Percentiles rank a stretch among this genome's conserved stretches.
Conservation (phyloP, 805 yeast genomes). For the Saccharomycopsis capsularis region DNA sequence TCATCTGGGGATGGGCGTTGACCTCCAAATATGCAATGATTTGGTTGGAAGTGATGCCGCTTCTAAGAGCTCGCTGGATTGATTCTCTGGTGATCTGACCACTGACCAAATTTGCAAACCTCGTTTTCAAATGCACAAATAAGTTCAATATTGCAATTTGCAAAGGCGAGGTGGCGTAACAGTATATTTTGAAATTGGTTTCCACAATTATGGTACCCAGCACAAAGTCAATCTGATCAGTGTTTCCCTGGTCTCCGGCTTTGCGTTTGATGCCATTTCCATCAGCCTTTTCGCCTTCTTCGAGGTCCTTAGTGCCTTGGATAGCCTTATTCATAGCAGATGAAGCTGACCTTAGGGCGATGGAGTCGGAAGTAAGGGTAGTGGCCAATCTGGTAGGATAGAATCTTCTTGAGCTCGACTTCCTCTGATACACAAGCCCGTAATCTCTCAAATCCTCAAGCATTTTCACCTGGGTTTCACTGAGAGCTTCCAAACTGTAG, state of each 20-base stretch:
- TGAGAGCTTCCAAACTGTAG: conserved; percentile 62
- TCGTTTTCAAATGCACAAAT: conserved; percentile 75
- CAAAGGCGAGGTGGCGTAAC: conserved; percentile 88
- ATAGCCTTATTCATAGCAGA: conserved; percentile 68
- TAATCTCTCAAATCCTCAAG: conserved; percentile 85
- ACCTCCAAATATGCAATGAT: conserved; percentile 81
- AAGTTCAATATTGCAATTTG: conserved; percentile 89
- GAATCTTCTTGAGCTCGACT: conserved; percentile 52
- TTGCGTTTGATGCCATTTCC: conserved; percentile 1
- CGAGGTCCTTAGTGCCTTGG: conserved; percentile 28
- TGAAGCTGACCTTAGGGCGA: conserved; percentile 64
- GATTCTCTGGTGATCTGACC: conserved; percentile 93
- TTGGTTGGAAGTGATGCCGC: conserved; percentile 94
- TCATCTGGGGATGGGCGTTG: conserved; percentile 93
- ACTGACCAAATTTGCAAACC: conserved; percentile 88
- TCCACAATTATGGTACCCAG: conserved; percentile 78
- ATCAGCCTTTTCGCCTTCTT: conserved; percentile 19
- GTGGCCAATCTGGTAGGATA: conserved; percentile 91
- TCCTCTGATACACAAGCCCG: conserved; percentile 75
- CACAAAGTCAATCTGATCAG: conserved; percentile 24
- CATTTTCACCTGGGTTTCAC: conserved; percentile 79
- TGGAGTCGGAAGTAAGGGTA: conserved; percentile 78
- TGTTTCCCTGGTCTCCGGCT: background rate
- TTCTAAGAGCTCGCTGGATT: conserved; percentile 69
- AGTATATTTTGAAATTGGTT: conserved; percentile 88